Base-by-base conservation (phyloP, 495 filamentous ascomycete genomes). In the Penicillium simplicissimum region DNA sequence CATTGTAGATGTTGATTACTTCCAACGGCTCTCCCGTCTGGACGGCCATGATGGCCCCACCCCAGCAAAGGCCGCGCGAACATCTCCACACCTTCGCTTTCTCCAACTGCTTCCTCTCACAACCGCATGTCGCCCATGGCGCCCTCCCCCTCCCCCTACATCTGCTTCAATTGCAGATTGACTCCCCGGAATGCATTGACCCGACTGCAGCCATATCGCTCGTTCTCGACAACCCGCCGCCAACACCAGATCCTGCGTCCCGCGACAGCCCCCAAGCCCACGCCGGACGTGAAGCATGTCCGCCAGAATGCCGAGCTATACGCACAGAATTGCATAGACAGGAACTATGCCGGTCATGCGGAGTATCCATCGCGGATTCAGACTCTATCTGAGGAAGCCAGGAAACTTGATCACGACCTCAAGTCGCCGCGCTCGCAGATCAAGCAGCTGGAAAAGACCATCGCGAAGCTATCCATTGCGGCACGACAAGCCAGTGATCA, bases 211-310 rank as follows among this genome's bases (percentile, higher is more conserved):
- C 35, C 64, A 28, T 71, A 64, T 28, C 76, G 78, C 43, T 62
- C 62, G 4, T 77, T 79, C 61, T 69, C 74, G 19, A 62, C 67
- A 17, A 66, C 67, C 31, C 63, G 57, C 8, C 69, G 65, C 38
- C 56, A 60, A 58, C 66, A 62, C 38, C 76, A 68, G 52, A 62
- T 66, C 69, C 72, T 74, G 56, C 79, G 84, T 64, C 87, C 89
- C 0, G 81, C 91, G 13, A 90, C 85, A 47, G 94, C 92, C 14
- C 94, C 93, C 8, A 96, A 92, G 67, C 83, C 90, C 8, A 80
- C 78, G 19, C 82, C 93, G 52, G 88, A 97, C 74, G 80, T 96
- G 72, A 96, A 90, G 71, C 87, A 93, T 75, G 96, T 98, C 74
- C 91, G 92, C 54, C 82, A 90, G 57, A 90, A 94, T 73, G 83